phyloP scores from a whole-genome alignment of 306 rosid species.

The Vigna nakashimae region DNA sequence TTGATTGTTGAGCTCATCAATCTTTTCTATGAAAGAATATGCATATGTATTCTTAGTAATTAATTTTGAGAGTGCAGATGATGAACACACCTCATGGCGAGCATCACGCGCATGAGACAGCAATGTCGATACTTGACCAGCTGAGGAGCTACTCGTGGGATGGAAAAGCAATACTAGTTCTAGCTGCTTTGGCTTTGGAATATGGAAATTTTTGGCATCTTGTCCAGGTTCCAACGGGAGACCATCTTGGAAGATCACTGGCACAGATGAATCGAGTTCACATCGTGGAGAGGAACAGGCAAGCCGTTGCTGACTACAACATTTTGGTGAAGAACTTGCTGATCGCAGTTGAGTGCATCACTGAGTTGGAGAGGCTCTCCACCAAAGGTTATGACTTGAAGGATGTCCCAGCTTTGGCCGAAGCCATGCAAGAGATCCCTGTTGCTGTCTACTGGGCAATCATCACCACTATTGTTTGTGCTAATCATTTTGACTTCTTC shows the following conservation, averaged over 20 bases:
- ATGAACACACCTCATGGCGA: slow-evolving; percentile 44
- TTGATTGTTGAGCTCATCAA: no score
- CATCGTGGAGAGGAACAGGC: slow-evolving; percentile 33
- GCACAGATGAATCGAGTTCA: slow-evolving; percentile 48
- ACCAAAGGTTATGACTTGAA: slow-evolving; percentile 47
- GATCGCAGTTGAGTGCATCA: slow-evolving; percentile 58
- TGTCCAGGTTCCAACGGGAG: slow-evolving; percentile 38
- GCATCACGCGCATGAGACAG: slow-evolving; percentile 48
- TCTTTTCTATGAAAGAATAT: no score
- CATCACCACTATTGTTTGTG: slow-evolving; percentile 49
- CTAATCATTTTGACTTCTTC: slow-evolving; percentile 45
- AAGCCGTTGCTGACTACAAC: slow-evolving; percentile 45
- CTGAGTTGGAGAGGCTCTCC: slow-evolving; percentile 58
- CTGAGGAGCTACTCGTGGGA: slow-evolving; percentile 66
- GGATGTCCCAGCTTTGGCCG: slow-evolving; percentile 48
- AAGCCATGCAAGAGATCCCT: slow-evolving; percentile 53
- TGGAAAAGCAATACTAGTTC: slow-evolving; percentile 62
- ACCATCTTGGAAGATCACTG: slow-evolving; percentile 50
- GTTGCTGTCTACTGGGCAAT: slow-evolving; percentile 55
- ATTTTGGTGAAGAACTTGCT: slow-evolving; percentile 41
- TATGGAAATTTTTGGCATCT: slow-evolving; percentile 55
- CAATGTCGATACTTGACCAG: slow-evolving; percentile 49
- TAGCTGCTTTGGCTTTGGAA: slow-evolving; percentile 51
- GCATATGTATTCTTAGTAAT: background rate
- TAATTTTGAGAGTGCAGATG: slow-evolving; percentile 35